phyloP scores from a whole-genome alignment of 345 rosid genomes.

The Dipteronia dyeriana region DNA sequence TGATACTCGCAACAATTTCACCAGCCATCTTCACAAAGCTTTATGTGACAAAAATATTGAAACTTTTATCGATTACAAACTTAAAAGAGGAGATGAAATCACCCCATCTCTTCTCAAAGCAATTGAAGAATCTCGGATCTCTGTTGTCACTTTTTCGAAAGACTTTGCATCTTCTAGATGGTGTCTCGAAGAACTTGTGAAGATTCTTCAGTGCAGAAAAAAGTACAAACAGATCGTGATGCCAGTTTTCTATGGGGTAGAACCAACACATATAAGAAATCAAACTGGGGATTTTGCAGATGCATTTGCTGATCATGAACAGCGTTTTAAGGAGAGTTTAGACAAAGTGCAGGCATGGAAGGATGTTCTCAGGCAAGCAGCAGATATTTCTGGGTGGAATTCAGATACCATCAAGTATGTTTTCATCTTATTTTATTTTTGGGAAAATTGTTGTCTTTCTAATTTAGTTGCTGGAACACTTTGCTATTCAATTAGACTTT shows the following conservation, averaged over 20 bases:
- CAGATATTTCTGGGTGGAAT: not conserved
- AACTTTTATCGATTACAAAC: not conserved
- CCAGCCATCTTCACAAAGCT: not conserved
- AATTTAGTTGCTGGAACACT: too few relatives aligned
- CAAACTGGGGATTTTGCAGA: not conserved
- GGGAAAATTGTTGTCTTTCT: too few relatives aligned
- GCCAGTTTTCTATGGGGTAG: not conserved
- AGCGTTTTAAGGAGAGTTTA: not conserved
- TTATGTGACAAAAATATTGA: not conserved
- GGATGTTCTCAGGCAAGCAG: not conserved
- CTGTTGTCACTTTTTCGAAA: not conserved
- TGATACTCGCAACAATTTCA: not conserved
- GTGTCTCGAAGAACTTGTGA: not conserved
- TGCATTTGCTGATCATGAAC: not conserved
- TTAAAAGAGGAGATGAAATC: not conserved
- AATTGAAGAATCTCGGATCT: not conserved
- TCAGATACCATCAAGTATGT: too few relatives aligned
- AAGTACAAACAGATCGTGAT: not conserved
- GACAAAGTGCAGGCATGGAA: not conserved
- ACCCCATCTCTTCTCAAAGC: not conserved
- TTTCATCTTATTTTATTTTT: too few relatives aligned
- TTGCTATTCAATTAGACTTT: not conserved
- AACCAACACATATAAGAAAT: not conserved
- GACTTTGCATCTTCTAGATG: not conserved
- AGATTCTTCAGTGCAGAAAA: not conserved